Evolutionary conservation across 495 filamentous ascomycete genomes (phyloP).

Genomic region (Talaromyces nanjingensis): DNA sequence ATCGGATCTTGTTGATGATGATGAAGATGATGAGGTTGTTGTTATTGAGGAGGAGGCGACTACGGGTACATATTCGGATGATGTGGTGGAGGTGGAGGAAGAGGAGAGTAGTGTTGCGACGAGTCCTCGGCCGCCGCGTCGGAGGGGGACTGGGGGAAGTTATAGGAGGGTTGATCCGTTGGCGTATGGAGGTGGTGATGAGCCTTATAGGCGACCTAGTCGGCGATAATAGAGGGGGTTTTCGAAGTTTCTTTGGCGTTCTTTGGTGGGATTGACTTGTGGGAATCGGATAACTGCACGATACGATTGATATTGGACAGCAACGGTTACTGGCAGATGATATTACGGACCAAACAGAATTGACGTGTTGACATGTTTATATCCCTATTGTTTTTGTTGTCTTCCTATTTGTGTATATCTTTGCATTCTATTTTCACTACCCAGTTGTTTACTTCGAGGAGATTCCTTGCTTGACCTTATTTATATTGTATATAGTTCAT

Average conservation of each 20-base stretch:
- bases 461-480: background rate
- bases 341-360: background rate
- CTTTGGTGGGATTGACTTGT: background rate
- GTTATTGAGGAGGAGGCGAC: conserved; percentile 36
- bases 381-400: background rate
- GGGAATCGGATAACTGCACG: background rate
- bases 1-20: conserved; percentile 14
- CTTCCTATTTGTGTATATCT: background rate
- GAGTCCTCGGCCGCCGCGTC: conserved; percentile 7
- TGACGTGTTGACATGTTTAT: background rate
- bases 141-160: conserved; percentile 14
- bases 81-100: conserved; percentile 12
- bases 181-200: conserved; percentile 25
- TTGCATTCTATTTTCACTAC: background rate
- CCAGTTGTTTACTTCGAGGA: background rate
- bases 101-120: conserved; percentile 7
- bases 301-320: background rate
- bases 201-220: conserved; percentile 9
- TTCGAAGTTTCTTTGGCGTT: background rate
- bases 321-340: background rate
- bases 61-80: conserved; percentile 12
- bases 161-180: conserved; percentile 27
- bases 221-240: background rate
- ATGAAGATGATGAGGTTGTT: conserved; percentile 25
- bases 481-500: conserved; percentile 12